These are phyloP conservation scores for Eutypella sp. DNA, from an alignment of 2,329 filamentous ascomycete species.

Conservation along the genomic window DNA sequence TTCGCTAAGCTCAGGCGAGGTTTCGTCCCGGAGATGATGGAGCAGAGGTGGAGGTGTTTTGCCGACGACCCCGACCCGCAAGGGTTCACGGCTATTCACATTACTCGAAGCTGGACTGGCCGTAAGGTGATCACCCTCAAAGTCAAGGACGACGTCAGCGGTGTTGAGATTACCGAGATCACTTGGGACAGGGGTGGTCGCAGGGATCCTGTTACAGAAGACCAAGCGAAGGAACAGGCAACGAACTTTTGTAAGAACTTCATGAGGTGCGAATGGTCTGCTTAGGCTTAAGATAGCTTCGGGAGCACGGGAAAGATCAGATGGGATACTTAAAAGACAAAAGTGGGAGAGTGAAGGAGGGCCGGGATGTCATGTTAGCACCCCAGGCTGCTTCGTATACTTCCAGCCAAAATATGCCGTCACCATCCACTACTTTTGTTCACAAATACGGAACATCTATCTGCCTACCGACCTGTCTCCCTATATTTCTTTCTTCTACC, in stretches of 20 bases:
- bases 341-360: too few relatives aligned
- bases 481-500: too few relatives aligned
- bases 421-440: too few relatives aligned
- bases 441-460: too few relatives aligned
- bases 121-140: background rate
- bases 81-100: background rate
- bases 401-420: too few relatives aligned
- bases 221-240: background rate
- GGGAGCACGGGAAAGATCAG: too few relatives aligned
- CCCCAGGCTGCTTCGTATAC: too few relatives aligned
- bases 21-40: background rate
- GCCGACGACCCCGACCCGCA: background rate
- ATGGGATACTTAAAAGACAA: too few relatives aligned
- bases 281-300: too few relatives aligned
- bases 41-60: background rate
- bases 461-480: too few relatives aligned
- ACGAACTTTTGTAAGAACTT: background rate
- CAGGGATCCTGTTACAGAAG: background rate
- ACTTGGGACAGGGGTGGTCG: background rate
- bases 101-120: background rate
- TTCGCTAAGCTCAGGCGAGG: background rate
- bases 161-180: background rate
- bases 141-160: background rate
- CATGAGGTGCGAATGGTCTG: background rate
- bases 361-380: too few relatives aligned